Conservation (phyloP, 2,329 filamentous ascomycete genomes). For the Penicillium sp. region DNA sequence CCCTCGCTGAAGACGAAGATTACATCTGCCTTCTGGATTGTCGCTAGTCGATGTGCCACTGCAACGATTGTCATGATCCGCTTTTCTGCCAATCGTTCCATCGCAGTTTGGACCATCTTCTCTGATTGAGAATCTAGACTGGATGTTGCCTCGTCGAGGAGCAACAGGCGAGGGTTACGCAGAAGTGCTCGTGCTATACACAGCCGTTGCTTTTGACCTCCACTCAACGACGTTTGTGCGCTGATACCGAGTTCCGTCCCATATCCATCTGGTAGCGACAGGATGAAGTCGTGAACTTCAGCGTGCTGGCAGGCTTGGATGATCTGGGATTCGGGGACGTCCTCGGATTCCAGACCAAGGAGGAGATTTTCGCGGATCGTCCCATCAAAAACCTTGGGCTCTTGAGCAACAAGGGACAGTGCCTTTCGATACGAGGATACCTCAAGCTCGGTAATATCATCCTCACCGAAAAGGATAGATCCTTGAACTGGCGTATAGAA, state of each 20-base stretch:
- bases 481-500: conserved; percentile 48
- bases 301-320: conserved; percentile 50
- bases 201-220: conserved; percentile 58
- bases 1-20: conserved; percentile 71
- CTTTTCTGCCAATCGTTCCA: conserved; percentile 59
- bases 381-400: conserved; percentile 47
- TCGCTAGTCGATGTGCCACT: conserved; percentile 74
- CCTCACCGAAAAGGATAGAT: conserved; percentile 35
- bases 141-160: conserved; percentile 61
- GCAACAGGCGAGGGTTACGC: conserved; percentile 51
- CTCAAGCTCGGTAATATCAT: conserved; percentile 31
- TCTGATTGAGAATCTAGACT: conserved; percentile 66
- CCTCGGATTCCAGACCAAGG: no score
- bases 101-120: conserved; percentile 64
- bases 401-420: conserved; percentile 42
- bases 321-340: conserved; percentile 29
- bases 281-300: conserved; percentile 55
- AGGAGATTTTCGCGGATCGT: conserved; percentile 49
- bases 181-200: conserved; percentile 57
- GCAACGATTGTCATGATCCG: conserved; percentile 65
- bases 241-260: conserved; percentile 51
- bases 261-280: conserved; percentile 53
- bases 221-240: conserved; percentile 48
- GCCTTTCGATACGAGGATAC: conserved; percentile 30
- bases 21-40: conserved; percentile 74